Evolutionary conservation across 441 rosid species (phyloP), one percentile per base, ranked within the genome.

Genomic region (Syzygium malaccense): DNA sequence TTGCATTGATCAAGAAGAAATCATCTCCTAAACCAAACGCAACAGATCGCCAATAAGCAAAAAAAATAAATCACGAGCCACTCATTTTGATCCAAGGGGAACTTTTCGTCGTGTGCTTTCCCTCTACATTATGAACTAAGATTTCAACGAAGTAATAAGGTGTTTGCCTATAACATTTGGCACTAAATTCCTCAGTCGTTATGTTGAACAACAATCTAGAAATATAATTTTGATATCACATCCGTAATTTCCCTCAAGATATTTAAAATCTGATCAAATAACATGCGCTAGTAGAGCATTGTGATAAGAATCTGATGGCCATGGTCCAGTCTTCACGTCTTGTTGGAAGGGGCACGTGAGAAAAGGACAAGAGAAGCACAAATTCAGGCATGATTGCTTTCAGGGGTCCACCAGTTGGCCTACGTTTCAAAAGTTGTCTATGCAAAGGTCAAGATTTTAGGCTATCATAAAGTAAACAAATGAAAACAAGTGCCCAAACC

Each of bases 311-410:
- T 86, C 56, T 57, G n/a, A 68, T n/a, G 80, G 54, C 55, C 62
- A 85, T 86, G 83, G 86, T 87, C 78, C 56, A 37, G 66, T 88
- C 91, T 89, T 92, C 89, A 89, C 87, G 88, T 88, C 88, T 86
- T 25, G 87, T 56, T 28, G 89, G 91, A 51, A 89, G 84, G 78
- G 89, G 89, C 45, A 33, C 53, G 75, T 85, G 60, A 85, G 87
- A 86, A 75, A 88, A 64, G 83, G 85, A 84, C 57, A 91, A 54
- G 17, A 78, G 14, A n/a, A 14, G 87, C 75, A 78, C 86, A 55
- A 49, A 83, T 68, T 20, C 30, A 88, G 62, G 83, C 30, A 12
- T n/a, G n/a, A 41, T 30, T 71, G 55, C 68, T 25, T 86, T 33
- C 55, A 25, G 55, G 92, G 90, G 88, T 41, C 89, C 88, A 91